These are phyloP conservation scores for Podospora fimiseda DNA, from an alignment of 495 filamentous ascomycete species.

Conservation along the genomic window DNA sequence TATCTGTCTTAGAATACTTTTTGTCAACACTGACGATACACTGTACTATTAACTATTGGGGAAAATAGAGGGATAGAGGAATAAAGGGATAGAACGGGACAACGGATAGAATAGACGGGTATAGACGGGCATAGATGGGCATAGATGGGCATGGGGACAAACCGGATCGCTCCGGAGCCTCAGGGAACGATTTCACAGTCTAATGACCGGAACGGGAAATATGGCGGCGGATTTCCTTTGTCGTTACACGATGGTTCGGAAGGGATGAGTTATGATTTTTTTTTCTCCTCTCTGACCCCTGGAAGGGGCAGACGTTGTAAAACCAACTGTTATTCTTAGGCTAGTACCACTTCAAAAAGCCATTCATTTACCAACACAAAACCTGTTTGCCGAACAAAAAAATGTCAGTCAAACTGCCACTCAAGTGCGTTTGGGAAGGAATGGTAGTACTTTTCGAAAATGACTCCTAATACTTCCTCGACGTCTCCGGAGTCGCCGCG, in stretches of 20 bases:
- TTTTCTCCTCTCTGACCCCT: conserved; percentile 8
- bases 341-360: conserved; percentile 1
- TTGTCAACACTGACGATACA: conserved; percentile 1
- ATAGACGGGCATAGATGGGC: background rate
- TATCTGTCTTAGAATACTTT: background rate
- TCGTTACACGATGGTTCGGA: background rate
- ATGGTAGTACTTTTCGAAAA: conserved; percentile 78
- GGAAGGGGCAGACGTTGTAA: conserved; percentile 9
- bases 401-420: background rate
- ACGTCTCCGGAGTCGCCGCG: conserved; percentile 84
- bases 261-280: conserved; percentile 1
- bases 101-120: background rate
- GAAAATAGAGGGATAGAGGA: background rate
- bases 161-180: background rate
- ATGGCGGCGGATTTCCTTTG: conserved; percentile 3
- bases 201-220: background rate
- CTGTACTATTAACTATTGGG: background rate
- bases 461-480: conserved; percentile 92
- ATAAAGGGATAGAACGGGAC: conserved; percentile 2
- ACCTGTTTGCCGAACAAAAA: conserved; percentile 17
- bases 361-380: conserved; percentile 29
- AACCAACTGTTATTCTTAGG: conserved; percentile 10
- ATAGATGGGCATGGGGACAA: background rate
- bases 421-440: background rate
- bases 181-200: conserved; percentile 5